phyloP scores from a whole-genome alignment of 108 stramenopile species.

The Epithemia pelagica region DNA sequence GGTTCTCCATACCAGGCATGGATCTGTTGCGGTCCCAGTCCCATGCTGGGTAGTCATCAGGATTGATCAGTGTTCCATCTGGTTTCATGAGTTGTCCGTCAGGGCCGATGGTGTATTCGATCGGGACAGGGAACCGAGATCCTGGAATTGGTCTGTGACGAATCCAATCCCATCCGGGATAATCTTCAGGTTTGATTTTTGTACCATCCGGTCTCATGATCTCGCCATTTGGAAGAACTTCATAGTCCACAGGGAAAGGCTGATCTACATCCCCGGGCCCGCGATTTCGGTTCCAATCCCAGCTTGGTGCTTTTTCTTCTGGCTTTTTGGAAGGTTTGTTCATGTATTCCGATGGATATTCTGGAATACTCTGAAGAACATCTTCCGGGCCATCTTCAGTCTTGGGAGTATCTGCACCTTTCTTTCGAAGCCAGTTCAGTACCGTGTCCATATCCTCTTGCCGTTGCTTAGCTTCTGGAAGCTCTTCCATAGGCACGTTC shows the following conservation, averaged over 20 bases:
- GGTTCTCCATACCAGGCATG: background rate
- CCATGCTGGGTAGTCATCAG: background rate
- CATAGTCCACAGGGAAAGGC: constrained; percentile 2
- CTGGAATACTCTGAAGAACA: background rate
- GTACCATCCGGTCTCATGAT: background rate
- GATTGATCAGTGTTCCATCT: background rate
- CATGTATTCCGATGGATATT: constrained; percentile 13
- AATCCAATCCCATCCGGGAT: constrained; percentile 16
- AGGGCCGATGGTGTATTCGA: background rate
- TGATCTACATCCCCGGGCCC: background rate
- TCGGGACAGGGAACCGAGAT: background rate
- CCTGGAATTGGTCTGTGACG: constrained; percentile 4
- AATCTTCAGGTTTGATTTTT: background rate
- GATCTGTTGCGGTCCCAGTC: constrained; percentile 2
- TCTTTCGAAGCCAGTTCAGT: constrained; percentile 24
- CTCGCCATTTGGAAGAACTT: background rate
- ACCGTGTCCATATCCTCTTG: constrained; percentile 19
- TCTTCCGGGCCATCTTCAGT: constrained; percentile 11
- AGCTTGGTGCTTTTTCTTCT: constrained; percentile 14
- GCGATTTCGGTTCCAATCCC: constrained; percentile 12
- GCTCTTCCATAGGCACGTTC: background rate
- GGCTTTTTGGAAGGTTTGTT: background rate
- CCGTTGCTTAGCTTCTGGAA: constrained; percentile 1
- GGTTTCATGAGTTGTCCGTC: background rate
- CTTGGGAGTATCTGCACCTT: constrained; percentile 6